These are phyloP conservation scores for Trichomonascus vanleenenianus DNA, from an alignment of 805 yeast genomes.

Conservation along the genomic window DNA sequence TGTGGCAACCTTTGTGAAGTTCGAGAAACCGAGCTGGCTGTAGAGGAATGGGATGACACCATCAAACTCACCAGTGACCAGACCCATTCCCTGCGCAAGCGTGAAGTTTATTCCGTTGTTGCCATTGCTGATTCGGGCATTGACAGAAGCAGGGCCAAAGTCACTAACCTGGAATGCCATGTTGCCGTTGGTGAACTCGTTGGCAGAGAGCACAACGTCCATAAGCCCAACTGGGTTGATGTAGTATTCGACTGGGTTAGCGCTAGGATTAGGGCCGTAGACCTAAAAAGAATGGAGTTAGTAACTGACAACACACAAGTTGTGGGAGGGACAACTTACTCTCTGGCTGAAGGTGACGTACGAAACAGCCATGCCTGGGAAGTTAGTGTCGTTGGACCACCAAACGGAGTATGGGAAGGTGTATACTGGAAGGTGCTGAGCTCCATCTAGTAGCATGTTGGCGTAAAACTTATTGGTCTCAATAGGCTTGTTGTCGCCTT, in stretches of 20 bases:
- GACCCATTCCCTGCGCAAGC: conserved; percentile 75
- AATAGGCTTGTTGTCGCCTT: conserved; percentile 36
- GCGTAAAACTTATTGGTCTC: conserved; percentile 74
- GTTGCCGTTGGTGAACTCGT: conserved; percentile 35
- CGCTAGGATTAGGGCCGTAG: conserved; percentile 38
- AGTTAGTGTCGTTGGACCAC: conserved; percentile 38
- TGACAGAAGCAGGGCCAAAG: conserved; percentile 45
- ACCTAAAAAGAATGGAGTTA: not conserved
- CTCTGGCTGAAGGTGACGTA: conserved; percentile 42
- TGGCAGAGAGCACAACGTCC: conserved; percentile 49
- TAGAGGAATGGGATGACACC: conserved; percentile 42
- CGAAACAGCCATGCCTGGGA: conserved; percentile 55
- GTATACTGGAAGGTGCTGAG: conserved; percentile 47
- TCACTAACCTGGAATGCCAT: conserved; percentile 38
- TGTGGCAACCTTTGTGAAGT: conserved; percentile 27
- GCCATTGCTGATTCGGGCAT: conserved; percentile 29
- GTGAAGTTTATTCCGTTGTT: conserved; percentile 44
- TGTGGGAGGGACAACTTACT: conserved; percentile 18
- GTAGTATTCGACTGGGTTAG: conserved; percentile 38
- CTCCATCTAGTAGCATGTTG: conserved; percentile 49
- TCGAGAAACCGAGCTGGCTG: conserved; percentile 39
- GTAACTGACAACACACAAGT: not conserved
- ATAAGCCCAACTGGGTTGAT: conserved; percentile 49
- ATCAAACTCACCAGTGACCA: conserved; percentile 56
- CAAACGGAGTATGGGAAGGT: conserved; percentile 62